Base-by-base conservation (phyloP, 306 rosid species). In the Neltuma alba region DNA sequence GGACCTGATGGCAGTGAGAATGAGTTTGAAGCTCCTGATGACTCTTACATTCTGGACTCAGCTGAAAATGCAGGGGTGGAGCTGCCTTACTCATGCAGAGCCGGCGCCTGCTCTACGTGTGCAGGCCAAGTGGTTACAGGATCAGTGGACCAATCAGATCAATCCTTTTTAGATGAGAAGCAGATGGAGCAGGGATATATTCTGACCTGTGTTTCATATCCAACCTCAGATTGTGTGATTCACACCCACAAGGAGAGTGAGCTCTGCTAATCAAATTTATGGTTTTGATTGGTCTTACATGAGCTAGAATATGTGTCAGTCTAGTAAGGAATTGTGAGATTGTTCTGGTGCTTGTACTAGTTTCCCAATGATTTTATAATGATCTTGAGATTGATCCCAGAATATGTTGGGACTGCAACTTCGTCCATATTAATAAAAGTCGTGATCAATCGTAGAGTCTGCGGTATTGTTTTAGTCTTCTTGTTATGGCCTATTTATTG, bases 91-190 rank as follows among this genome's bases (percentile, higher is more conserved):
- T 92, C 91, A 3, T 94, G 96, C 87, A 84, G 92, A 81, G 95
- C 96, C 7, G 96, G 96, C 42, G 87, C 98, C 1, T 94, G 97
- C 87, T 92, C 94, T 36, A 87, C 97, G 9, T 90, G 97, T 77
- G 93, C 97, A 0, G 94, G 96, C 6, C 76, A 78, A 37, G 0
- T 91, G 71, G 85, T 34, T 73, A 70, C 83, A 0, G 92, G 95
- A 37, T 41, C 86, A 0, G 91, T 87, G 57, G 97, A 91, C 68
- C 98, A 91, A 69, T 84, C 93, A 0, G 92, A 93, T 18, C 89
- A 84, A 33, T 81, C 92, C 6, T 87, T 90, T 83, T 86, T 93
- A 3, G 90, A 91, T 14, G 91, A 91, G 0, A 73, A 86, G 5
- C 95, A 90, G 75, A 83, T 85, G 21, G 85, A 84, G 81, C 71